Base-by-base conservation (phyloP, 306 rosid species). In the Vigna trinervia region DNA sequence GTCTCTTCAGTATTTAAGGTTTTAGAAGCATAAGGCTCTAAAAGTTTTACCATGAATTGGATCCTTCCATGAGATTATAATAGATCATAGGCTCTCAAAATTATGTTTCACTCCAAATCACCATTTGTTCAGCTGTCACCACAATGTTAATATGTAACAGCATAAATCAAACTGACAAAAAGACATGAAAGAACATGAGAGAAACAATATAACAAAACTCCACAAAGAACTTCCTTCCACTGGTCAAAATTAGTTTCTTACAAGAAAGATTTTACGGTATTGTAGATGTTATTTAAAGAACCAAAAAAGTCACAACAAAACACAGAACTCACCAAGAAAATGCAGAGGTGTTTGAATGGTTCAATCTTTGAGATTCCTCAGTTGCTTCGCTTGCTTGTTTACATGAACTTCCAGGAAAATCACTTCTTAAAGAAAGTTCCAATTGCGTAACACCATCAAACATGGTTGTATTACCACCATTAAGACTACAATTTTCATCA, bases 321-420 rank as follows among this genome's bases (percentile, higher is more conserved):
- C 51, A 20, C 68, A 34, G 32, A 58, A 56, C 92, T 86, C 64
- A 92, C 97, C 87, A 20, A 80, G 96, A 85, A 84, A 92, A 92
- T 23, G 96, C 91, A 70, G 96, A 90, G 46, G 83, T 85, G 77
- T 82, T 73, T 65, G 96, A 90, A 74, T 77, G 92, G 80, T 85
- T 86, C 76, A 87, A 85, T 15, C 70, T 74, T 75, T 79, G 83
- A 74, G 78, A 58, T 64, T 87, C 92, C 50, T 72, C 86, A 58
- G 80, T 76, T 51, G 68, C 72, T 63, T 74, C 87, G 41, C 77
- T 78, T 54, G 75, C 74, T 70, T 89, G 82, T 60, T 72, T 67
- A 77, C 74, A 70, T 73, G 85, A 74, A 66, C 81, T 61, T 46
- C 47, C 77, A 19, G 83, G 52, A 81, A 63, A 79, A 53, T 65